phyloP scores from a whole-genome alignment of 495 filamentous ascomycete species.

The Pseudotulostoma volvatum region DNA sequence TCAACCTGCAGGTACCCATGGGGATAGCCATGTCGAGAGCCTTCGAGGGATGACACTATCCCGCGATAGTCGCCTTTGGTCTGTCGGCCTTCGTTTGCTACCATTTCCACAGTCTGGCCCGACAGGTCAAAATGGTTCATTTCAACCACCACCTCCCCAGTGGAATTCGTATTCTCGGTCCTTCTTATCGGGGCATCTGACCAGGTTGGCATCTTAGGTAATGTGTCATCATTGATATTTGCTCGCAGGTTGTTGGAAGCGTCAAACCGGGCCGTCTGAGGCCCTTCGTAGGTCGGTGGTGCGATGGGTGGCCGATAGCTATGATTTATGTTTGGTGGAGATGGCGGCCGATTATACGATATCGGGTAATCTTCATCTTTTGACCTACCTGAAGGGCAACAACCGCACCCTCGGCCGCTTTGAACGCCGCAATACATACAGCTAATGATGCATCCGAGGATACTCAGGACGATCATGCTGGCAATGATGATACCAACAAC shows the following conservation, averaged over 20 bases:
- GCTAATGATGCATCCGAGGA: conserved; percentile 62
- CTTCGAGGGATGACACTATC: conserved; percentile 5
- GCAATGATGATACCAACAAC: conserved; percentile 63
- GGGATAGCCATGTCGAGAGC: conserved; percentile 1
- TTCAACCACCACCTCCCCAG: conserved; percentile 34
- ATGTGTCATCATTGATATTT: conserved; percentile 43
- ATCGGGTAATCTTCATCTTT: conserved; percentile 57
- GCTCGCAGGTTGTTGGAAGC: conserved; percentile 30
- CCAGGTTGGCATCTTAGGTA: conserved; percentile 88
- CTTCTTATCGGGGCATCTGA: conserved; percentile 48
- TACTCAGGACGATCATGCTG: conserved; percentile 50
- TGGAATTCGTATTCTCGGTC: conserved; percentile 38
- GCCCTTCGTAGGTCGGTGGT: conserved; percentile 31
- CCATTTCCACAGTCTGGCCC: conserved; percentile 13
- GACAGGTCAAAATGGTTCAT: conserved; percentile 33
- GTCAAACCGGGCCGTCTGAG: conserved; percentile 68
- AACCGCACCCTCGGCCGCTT: conserved; percentile 57
- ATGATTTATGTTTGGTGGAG: conserved; percentile 18
- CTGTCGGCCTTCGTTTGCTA: conserved; percentile 8
- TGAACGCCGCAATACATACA: conserved; percentile 68
- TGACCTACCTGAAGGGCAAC: conserved; percentile 39
- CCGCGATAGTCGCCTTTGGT: conserved; percentile 10
- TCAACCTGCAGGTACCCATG: neutral
- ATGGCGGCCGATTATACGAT: conserved; percentile 28
- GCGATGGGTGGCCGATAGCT: conserved; percentile 39